A percentile compares a stretch with the other conserved stretches of the same genome.
These are phyloP conservation scores for Moesziomyces antarcticus DNA, from an alignment of 1,284 basidiomycete genomes.

Conservation along the genomic window DNA sequence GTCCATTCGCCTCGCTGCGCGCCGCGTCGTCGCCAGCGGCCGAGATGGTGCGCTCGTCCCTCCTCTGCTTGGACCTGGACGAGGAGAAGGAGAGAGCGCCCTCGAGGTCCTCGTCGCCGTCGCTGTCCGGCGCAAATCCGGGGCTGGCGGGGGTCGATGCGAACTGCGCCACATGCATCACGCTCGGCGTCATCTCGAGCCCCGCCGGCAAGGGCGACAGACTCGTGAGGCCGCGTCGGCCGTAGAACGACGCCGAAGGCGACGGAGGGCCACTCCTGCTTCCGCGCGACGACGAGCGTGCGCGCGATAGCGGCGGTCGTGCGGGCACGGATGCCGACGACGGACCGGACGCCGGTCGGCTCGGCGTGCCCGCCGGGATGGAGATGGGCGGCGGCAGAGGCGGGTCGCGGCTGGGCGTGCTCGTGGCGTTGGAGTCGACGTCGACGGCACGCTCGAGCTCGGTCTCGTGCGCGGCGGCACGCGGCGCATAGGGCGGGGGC, in stretches of 20 bases:
- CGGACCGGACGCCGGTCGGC: conserved; percentile 5
- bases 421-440: conserved; percentile 6
- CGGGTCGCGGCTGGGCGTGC: conserved; percentile 8
- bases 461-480: conserved; percentile 32
- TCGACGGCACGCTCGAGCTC: conserved; percentile 33
- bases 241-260: conserved; percentile 47
- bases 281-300: conserved; percentile 34
- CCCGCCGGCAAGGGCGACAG: conserved; percentile 39
- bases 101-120: conserved; percentile 32
- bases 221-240: conserved; percentile 37
- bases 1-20: conserved; percentile 1
- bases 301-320: conserved; percentile 14
- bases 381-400: conserved; percentile 44
- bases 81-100: conserved; percentile 35
- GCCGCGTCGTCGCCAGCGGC: conserved; percentile 5
- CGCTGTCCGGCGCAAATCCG: conserved; percentile 37
- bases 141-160: conserved; percentile 34
- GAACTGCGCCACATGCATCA: conserved; percentile 18
- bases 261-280: conserved; percentile 45
- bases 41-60: conserved; percentile 28
- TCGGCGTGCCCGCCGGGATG: conserved; percentile 12
- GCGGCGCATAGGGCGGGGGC: conserved; percentile 42
- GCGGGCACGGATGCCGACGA: conserved; percentile 11
- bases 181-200: conserved; percentile 40
- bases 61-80: conserved; percentile 28